Base-by-base conservation (phyloP, 805 yeast species). In the Dipodascopsis tothii region DNA sequence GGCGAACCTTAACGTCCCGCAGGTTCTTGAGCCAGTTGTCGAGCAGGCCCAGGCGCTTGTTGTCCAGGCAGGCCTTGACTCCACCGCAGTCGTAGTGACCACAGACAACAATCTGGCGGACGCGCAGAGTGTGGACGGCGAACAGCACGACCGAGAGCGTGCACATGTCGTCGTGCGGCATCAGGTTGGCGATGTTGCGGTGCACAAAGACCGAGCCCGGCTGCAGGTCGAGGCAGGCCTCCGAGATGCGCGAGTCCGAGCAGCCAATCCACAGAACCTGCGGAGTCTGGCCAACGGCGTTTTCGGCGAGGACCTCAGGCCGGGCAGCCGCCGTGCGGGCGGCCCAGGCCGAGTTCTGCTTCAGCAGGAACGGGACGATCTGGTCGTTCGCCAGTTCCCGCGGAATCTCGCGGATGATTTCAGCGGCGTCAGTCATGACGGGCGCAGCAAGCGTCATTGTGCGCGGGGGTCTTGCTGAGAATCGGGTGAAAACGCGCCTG, bases 71-170 rank as follows among this genome's bases (percentile, higher is more conserved):
- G 19, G 94, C 86, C 77, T 84, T 78, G 40, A 85, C 77, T 23
- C 96, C 96, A 39, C 95, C 96, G 71, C 97, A 88, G 63, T 85
- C 94, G 25, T 92, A 82, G 65, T 88, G 97, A 3, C 96, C 97
- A 65, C 95, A 84, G 4, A 88, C 82, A 43, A 88, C 73, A 41
- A 88, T 78, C 59, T 84, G 85, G 52, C 72, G 73, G 33, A 90
- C 94, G 58, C 83, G 81, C 48, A 88, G 70, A 11, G 81, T 85
- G 53, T 84, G 87, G 53, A 90, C 77, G 3, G 95, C 94, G 58
- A 84, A 85, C 63, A 88, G 95, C 23, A 90, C 67, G 2, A 87
- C 87, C 0, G 94, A 80, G 60, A 77, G 78, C 17, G 81, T 72
- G 33, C 86, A 74, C 36, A 81, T 67, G 61, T 90, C 96, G 44